Evolutionary conservation across 164 flowering plant species (phyloP).

Genomic region (Kalanchoe fedtschenkoi): DNA sequence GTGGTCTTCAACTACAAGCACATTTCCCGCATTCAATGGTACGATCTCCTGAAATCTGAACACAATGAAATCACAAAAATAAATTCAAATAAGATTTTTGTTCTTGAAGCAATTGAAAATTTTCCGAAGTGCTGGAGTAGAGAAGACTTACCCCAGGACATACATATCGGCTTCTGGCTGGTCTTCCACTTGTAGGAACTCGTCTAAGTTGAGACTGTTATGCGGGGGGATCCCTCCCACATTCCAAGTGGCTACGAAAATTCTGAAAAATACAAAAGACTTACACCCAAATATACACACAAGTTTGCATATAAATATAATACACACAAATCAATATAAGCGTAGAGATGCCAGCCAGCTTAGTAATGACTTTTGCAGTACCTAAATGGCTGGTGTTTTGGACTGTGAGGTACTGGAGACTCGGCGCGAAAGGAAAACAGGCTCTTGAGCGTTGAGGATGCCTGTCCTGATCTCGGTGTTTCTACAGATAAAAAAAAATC

Average conservation of each 20-base stretch:
- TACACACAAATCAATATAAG: too few species aligned
- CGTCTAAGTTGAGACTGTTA: not conserved
- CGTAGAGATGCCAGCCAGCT: not conserved
- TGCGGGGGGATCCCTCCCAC: conserved; percentile 4
- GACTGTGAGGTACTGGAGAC: not conserved
- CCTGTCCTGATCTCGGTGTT: not conserved
- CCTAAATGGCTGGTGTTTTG: conserved; percentile 1
- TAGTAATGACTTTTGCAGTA: too few species aligned
- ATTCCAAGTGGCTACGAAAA: conserved; percentile 4
- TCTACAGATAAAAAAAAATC: too few species aligned
- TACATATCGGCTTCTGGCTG: conserved; percentile 4
- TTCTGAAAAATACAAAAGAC: not conserved
- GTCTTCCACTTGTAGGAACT: not conserved
- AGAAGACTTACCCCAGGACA: not conserved
- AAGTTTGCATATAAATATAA: not conserved
- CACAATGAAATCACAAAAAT: too few species aligned
- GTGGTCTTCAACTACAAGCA: not conserved
- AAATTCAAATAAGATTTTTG: too few species aligned
- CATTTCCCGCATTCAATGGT: not conserved
- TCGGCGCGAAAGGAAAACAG: not conserved
- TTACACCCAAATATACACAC: too few species aligned
- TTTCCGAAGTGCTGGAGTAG: not conserved
- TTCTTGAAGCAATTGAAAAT: too few species aligned
- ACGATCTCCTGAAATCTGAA: not conserved
- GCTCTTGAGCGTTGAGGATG: not conserved